Conservation (phyloP, 2,329 filamentous ascomycete species). For the Fusarium continuum region DNA sequence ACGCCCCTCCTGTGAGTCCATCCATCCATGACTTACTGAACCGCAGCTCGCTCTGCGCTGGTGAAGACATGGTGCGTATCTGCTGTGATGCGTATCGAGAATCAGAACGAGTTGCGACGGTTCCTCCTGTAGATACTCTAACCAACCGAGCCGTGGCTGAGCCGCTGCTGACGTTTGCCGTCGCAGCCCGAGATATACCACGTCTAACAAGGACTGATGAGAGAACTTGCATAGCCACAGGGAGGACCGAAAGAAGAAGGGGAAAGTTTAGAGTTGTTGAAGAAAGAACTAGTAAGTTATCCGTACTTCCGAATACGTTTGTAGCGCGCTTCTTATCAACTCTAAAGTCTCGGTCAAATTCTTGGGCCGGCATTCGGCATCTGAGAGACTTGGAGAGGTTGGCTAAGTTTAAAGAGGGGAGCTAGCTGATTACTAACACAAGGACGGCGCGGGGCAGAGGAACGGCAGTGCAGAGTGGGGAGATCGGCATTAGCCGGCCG, state of each 20-base stretch:
- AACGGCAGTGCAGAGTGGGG: conserved; percentile 25
- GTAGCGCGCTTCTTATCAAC: background rate
- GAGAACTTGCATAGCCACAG: conserved; percentile 25
- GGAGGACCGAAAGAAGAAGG: background rate
- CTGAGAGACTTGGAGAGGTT: conserved; percentile 27
- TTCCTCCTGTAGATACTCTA: background rate
- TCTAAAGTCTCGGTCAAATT: conserved; percentile 12
- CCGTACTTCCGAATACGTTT: background rate
- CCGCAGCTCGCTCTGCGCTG: conserved; percentile 40
- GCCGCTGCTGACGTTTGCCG: conserved; percentile 5
- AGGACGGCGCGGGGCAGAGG: conserved; percentile 14
- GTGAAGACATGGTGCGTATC: conserved; percentile 27
- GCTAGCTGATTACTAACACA: background rate
- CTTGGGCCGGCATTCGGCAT: conserved; percentile 4
- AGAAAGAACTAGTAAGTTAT: background rate
- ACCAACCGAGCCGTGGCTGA: background rate
- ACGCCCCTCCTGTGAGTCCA: background rate
- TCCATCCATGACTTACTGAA: conserved; percentile 46
- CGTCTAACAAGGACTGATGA: conserved; percentile 24
- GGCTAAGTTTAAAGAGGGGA: conserved; percentile 7
- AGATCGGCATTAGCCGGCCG: conserved; percentile 20
- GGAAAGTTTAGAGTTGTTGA: background rate
- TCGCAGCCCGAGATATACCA: conserved; percentile 25
- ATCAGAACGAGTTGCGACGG: background rate
- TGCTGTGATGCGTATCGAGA: background rate